phyloP scores from a whole-genome alignment of 257 asterid species.

The Euphrasia confusa region DNA sequence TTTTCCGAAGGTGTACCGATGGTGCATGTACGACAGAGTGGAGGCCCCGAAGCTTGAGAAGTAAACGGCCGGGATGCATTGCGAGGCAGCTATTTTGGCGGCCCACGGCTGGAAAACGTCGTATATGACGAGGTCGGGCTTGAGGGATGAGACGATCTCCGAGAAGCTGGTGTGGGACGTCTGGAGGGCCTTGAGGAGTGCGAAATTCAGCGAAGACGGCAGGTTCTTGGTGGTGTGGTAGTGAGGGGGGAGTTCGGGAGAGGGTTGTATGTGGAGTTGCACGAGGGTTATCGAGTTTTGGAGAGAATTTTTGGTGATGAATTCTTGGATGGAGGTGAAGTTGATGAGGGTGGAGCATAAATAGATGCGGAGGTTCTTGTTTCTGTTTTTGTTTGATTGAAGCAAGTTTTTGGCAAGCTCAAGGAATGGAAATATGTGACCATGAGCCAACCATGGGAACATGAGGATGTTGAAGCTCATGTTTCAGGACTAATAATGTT shows the following conservation, averaged over 20 bases:
- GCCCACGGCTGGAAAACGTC: constrained; percentile 49
- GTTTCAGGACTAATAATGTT: too few species aligned
- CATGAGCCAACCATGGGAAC: constrained; percentile 29
- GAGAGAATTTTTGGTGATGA: neutral
- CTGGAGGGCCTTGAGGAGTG: constrained; percentile 28
- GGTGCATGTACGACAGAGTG: constrained; percentile 18
- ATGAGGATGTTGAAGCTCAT: constrained; percentile 25
- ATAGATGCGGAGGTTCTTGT: constrained; percentile 25
- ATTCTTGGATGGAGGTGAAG: constrained; percentile 29
- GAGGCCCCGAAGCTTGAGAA: constrained; percentile 23
- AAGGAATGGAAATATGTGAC: constrained; percentile 28
- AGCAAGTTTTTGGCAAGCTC: constrained; percentile 35
- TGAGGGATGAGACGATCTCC: constrained; percentile 20
- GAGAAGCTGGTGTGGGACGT: constrained; percentile 28
- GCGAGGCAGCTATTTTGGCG: constrained; percentile 27
- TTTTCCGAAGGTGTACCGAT: constrained; percentile 2
- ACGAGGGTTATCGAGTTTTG: constrained; percentile 26
- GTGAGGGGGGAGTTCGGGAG: constrained; percentile 29
- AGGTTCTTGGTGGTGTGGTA: constrained; percentile 29
- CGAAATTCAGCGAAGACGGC: constrained; percentile 27
- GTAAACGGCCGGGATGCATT: constrained; percentile 29
- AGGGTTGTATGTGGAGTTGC: constrained; percentile 31
- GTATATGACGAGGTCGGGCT: constrained; percentile 35
- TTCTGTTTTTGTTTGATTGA: neutral
- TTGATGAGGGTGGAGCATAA: constrained; percentile 35